Conservation (phyloP, 2,329 filamentous ascomycete species). For the Pseudocercospora fijiensis region DNA sequence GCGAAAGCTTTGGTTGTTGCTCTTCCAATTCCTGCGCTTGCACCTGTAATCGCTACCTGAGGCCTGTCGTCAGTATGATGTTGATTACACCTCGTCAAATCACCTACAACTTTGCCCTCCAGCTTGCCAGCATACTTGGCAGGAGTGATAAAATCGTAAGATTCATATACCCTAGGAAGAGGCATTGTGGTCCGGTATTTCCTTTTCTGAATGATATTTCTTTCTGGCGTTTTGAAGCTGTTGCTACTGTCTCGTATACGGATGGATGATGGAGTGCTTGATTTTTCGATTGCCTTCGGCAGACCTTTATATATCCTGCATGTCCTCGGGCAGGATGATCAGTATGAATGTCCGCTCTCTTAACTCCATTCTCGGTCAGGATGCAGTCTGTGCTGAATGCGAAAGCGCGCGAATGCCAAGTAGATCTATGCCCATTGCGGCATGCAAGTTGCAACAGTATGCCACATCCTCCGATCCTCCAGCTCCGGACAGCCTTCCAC, state of each 20-base stretch:
- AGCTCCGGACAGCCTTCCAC: background rate
- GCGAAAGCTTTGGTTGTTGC: slow-evolving; percentile 90
- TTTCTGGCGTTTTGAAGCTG: background rate
- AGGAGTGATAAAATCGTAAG: slow-evolving; percentile 18
- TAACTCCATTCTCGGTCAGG: background rate
- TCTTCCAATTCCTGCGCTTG: slow-evolving; percentile 79
- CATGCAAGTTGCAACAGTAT: background rate
- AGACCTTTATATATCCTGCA: background rate
- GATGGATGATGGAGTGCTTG: background rate
- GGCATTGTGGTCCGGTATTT: background rate
- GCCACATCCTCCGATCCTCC: background rate
- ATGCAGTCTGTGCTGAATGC: background rate
- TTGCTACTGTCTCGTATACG: background rate
- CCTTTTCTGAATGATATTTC: no score
- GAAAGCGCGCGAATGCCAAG: background rate
- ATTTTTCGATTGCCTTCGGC: background rate
- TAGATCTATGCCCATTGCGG: background rate
- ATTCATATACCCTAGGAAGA: background rate
- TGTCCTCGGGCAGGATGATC: background rate
- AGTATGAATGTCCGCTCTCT: background rate
- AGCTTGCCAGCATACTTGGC: slow-evolving; percentile 23
- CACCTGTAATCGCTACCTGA: slow-evolving; percentile 71
- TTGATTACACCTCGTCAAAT: background rate
- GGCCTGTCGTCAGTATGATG: background rate
- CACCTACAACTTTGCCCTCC: slow-evolving; percentile 21